phyloP scores from a whole-genome alignment of 2,329 filamentous ascomycete species.

The Colletotrichum sp. region DNA sequence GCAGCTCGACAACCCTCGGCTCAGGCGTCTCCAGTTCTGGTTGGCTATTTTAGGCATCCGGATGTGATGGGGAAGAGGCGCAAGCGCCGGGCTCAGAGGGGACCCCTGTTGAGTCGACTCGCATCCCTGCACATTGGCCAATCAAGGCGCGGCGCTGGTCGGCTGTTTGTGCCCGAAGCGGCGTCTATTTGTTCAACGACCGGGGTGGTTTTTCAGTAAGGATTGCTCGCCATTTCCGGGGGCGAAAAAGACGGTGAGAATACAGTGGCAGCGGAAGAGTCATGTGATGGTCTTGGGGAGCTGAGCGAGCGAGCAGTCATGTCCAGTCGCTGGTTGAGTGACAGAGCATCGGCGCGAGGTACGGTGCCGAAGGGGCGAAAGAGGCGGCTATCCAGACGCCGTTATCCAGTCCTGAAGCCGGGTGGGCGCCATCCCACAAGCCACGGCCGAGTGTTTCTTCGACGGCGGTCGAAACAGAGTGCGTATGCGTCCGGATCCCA shows the following conservation, averaged over 20 bases:
- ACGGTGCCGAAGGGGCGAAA: background rate
- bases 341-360: background rate
- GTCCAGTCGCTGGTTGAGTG: background rate
- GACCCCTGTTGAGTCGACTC: slow-evolving; percentile 22
- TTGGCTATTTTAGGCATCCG: slow-evolving; percentile 41
- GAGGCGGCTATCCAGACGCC: slow-evolving; percentile 15
- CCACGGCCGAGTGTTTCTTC: background rate
- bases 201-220: background rate
- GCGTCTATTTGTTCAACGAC: slow-evolving; percentile 18
- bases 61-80: slow-evolving; percentile 31
- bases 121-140: slow-evolving; percentile 24
- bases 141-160: slow-evolving; percentile 21
- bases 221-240: slow-evolving; percentile 5
- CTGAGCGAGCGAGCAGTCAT: background rate
- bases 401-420: background rate
- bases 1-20: slow-evolving; percentile 23
- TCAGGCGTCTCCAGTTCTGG: slow-evolving; percentile 28
- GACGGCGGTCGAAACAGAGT: background rate
- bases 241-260: slow-evolving; percentile 14
- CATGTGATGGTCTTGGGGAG: background rate
- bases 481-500: background rate
- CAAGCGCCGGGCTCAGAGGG: slow-evolving; percentile 37
- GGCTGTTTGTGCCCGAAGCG: slow-evolving; percentile 20
- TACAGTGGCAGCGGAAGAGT: background rate
- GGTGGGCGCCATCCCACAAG: background rate